Conservation (phyloP, 345 rosid species). For the Murraya koenigii region DNA sequence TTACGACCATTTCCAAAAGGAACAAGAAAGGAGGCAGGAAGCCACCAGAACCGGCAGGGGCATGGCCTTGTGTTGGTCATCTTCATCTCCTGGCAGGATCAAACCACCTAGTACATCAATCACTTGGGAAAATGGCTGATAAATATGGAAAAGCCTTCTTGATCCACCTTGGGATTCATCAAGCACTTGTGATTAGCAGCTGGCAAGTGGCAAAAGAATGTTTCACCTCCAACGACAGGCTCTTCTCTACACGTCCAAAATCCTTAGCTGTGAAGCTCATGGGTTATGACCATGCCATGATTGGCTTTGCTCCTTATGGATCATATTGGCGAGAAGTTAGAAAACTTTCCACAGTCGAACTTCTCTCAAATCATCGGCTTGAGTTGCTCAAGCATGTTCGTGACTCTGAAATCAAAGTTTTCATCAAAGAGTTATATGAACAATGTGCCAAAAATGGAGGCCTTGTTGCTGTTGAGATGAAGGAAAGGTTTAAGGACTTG, state of each 20-base stretch:
- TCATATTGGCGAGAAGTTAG: conserved; percentile 33
- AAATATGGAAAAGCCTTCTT: conserved; percentile 24
- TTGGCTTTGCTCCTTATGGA: conserved; percentile 35
- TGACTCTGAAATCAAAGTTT: conserved; percentile 14
- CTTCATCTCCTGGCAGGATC: conserved; percentile 18
- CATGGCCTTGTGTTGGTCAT: conserved; percentile 40
- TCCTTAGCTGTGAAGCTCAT: conserved; percentile 20
- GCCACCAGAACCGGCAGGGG: conserved; percentile 28
- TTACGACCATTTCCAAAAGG: neutral
- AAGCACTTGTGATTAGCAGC: conserved; percentile 23
- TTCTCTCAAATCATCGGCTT: conserved; percentile 31
- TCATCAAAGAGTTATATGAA: conserved; percentile 21
- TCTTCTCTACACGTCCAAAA: conserved; percentile 24
- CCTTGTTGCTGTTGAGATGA: conserved; percentile 21
- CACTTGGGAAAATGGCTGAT: conserved; percentile 25
- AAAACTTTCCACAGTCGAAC: conserved; percentile 28
- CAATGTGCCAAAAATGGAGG: conserved; percentile 22
- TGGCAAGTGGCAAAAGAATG: conserved; percentile 35
- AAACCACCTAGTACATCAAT: conserved; percentile 22
- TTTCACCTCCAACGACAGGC: conserved; percentile 28
- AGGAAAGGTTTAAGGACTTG: conserved; percentile 20
- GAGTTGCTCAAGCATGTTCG: conserved; percentile 33
- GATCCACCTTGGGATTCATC: conserved; percentile 26
- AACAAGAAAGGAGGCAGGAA: conserved; percentile 7
- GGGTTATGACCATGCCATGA: conserved; percentile 28